phyloP scores from a whole-genome alignment of 2,329 filamentous ascomycete genomes.

The Thermochaetoides dissita region DNA sequence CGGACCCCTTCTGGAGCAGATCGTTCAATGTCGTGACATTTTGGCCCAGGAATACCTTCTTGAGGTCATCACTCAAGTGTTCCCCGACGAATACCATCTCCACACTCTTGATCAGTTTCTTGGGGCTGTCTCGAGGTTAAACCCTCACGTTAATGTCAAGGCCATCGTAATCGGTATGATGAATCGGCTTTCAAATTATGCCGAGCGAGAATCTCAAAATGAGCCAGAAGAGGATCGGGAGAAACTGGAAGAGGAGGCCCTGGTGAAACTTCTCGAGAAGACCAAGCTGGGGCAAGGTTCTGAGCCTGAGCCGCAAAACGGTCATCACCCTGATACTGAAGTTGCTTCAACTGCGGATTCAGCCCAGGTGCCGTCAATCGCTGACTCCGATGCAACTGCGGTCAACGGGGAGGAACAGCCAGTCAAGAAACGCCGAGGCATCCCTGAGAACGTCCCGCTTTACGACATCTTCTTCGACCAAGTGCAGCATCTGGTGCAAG shows the following conservation, averaged over 20 bases:
- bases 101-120: slow-evolving; percentile 93
- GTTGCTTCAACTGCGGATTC: background rate
- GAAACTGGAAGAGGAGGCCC: slow-evolving; percentile 72
- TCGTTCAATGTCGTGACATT: slow-evolving; percentile 94
- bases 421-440: slow-evolving; percentile 32
- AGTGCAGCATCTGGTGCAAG: slow-evolving; percentile 83
- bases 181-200: slow-evolving; percentile 89
- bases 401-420: slow-evolving; percentile 29
- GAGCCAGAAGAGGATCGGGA: slow-evolving; percentile 57
- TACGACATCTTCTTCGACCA: slow-evolving; percentile 98
- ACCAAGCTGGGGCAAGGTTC: slow-evolving; percentile 44
- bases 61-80: slow-evolving; percentile 97
- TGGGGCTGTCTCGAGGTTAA: slow-evolving; percentile 79
- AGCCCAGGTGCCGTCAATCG: slow-evolving; percentile 26
- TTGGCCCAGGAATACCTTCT: slow-evolving; percentile 93
- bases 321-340: background rate
- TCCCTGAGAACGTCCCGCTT: slow-evolving; percentile 67
- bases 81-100: slow-evolving; percentile 95
- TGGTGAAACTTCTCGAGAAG: slow-evolving; percentile 63
- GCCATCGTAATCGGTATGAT: slow-evolving; percentile 95
- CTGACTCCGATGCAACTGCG: slow-evolving; percentile 25
- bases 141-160: slow-evolving; percentile 95
- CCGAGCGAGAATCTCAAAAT: slow-evolving; percentile 69
- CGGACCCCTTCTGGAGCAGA: slow-evolving; percentile 81
- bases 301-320: background rate